phyloP scores from a whole-genome alignment of 257 asterid genomes.

The Solanum infundibuliforme region DNA sequence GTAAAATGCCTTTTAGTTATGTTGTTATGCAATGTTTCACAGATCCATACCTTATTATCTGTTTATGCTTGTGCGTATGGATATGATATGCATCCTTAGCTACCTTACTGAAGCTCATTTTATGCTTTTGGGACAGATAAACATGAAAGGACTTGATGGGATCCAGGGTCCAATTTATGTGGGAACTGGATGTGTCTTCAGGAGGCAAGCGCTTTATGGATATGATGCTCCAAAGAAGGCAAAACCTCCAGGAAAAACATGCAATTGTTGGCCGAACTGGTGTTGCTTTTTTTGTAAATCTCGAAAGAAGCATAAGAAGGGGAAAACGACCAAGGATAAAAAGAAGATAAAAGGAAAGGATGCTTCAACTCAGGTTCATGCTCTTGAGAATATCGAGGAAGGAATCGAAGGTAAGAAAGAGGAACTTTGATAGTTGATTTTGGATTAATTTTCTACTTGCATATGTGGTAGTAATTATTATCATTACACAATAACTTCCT shows the following conservation, averaged over 20 bases:
- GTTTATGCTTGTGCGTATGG: neutral
- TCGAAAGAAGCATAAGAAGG: slow-evolving; percentile 28
- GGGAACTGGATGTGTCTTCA: slow-evolving; percentile 66
- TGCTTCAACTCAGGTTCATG: slow-evolving; percentile 38
- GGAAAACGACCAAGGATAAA: slow-evolving; percentile 27
- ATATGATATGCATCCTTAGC: neutral
- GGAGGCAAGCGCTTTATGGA: slow-evolving; percentile 66
- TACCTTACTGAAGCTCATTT: neutral
- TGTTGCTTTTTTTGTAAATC: slow-evolving; percentile 42
- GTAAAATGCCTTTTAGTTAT: neutral
- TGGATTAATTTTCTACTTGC: neutral
- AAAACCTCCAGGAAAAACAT: slow-evolving; percentile 42
- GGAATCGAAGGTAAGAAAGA: slow-evolving; percentile 46
- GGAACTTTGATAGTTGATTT: neutral
- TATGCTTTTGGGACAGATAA: slow-evolving; percentile 33
- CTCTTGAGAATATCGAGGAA: slow-evolving; percentile 56
- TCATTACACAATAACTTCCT: neutral
- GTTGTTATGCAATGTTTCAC: neutral
- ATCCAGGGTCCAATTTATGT: slow-evolving; percentile 72
- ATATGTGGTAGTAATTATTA: neutral
- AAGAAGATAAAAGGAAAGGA: slow-evolving; percentile 34
- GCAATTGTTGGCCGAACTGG: slow-evolving; percentile 50
- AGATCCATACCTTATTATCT: neutral
- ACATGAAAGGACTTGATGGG: slow-evolving; percentile 72
- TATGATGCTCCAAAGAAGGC: slow-evolving; percentile 53